Conservation (phyloP, 495 filamentous ascomycete species). For the Aspergillus coremiiformis region DNA sequence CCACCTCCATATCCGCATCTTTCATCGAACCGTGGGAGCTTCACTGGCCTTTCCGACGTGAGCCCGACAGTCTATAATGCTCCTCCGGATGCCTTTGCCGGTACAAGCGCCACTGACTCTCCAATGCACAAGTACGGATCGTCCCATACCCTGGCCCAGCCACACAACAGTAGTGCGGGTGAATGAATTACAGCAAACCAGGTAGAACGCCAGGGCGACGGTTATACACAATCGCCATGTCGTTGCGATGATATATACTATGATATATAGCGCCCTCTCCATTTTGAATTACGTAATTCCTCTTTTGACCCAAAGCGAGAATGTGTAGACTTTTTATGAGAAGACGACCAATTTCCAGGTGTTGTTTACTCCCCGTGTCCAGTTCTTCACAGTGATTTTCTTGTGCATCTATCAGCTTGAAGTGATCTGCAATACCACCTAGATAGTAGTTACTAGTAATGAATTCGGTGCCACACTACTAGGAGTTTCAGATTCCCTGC, state of each 20-base stretch:
- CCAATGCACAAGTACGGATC: slow-evolving; percentile 11
- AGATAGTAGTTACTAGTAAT: no score
- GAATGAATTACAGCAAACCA: not conserved
- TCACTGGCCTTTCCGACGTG: slow-evolving; percentile 29
- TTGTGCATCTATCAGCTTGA: not conserved
- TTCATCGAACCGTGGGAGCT: slow-evolving; percentile 32
- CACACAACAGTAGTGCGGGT: not conserved
- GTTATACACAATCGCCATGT: not conserved
- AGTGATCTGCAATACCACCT: no score
- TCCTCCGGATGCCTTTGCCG: slow-evolving; percentile 17
- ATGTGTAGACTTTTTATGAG: not conserved
- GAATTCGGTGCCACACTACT: no score
- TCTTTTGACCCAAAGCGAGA: not conserved
- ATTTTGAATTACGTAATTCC: not conserved
- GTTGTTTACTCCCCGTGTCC: not conserved
- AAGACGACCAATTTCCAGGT: not conserved
- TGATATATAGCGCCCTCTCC: not conserved
- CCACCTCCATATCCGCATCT: slow-evolving; percentile 36
- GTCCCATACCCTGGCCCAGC: slow-evolving; percentile 2
- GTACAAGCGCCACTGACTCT: slow-evolving; percentile 8
- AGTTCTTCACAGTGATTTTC: not conserved
- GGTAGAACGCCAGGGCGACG: not conserved
- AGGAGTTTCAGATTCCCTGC: no score
- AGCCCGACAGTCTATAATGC: slow-evolving; percentile 25
- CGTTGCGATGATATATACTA: not conserved